Percentiles rank a stretch among this genome's conserved stretches.
Evolutionary conservation across 2,329 filamentous ascomycete genomes (phyloP).

Genomic region (Didymella arachidicola): DNA sequence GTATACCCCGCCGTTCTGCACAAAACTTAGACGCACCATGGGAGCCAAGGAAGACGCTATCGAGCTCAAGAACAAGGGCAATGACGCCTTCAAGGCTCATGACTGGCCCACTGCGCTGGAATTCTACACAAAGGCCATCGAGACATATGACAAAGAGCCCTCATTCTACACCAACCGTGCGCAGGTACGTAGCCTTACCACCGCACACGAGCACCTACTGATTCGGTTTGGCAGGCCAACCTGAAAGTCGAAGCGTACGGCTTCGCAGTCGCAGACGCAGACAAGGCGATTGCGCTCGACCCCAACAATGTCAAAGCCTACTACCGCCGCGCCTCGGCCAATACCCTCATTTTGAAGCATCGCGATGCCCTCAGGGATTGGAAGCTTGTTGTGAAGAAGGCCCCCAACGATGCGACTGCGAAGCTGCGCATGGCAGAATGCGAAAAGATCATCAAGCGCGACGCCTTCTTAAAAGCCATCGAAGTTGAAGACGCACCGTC

Average conservation of each 20-base stretch:
- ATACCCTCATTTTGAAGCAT: constrained; percentile 88
- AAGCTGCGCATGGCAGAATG: constrained; percentile 91
- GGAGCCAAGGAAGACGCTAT: constrained; percentile 71
- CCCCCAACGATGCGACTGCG: constrained; percentile 87
- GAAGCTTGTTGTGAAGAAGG: constrained; percentile 85
- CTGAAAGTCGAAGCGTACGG: constrained; percentile 97
- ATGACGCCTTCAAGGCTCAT: constrained; percentile 87
- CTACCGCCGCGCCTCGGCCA: constrained; percentile 90
- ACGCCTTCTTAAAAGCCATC: constrained; percentile 94
- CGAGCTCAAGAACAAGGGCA: constrained; percentile 90
- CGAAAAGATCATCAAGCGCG: constrained; percentile 90
- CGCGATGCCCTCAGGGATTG: constrained; percentile 91
- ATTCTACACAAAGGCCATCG: constrained; percentile 87
- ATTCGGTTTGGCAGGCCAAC: constrained; percentile 70
- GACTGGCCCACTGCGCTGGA: constrained; percentile 86
- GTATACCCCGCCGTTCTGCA: constrained; percentile 24
- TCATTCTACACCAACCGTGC: constrained; percentile 95
- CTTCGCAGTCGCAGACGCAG: constrained; percentile 88
- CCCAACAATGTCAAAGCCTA: constrained; percentile 92
- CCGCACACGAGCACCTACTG: constrained; percentile 36
- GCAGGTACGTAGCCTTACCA: constrained; percentile 68
- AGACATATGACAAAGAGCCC: constrained; percentile 80
- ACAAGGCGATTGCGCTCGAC: constrained; percentile 89
- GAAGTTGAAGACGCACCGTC: constrained; percentile 92
- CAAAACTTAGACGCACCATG: constrained; percentile 34